Base-by-base conservation (phyloP, 2,329 filamentous ascomycete species). In the Parastagonospora avenae region DNA sequence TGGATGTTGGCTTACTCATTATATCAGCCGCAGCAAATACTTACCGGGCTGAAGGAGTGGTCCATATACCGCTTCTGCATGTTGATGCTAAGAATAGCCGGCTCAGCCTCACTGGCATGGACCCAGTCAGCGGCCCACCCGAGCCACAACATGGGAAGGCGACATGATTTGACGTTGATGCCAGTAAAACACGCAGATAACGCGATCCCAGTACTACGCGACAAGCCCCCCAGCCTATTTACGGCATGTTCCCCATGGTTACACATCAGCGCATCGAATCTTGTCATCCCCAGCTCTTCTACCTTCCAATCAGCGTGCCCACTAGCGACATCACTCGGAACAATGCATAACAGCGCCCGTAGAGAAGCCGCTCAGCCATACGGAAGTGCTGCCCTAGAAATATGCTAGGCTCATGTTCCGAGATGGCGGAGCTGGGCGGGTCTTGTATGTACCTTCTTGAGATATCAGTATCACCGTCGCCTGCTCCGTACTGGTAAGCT, bases 1-100 rank as follows among this genome's bases (percentile, higher is more conserved):
- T 29, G 24, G 15, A 33, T 12, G 30, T 31, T 42, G 30, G 45
- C 52, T 54, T 52, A 50, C 44, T 46, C 43, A 43, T 40, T 36
- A 32, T 28, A 39, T 40, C 28, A 47, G 35, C 44, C 37, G 43
- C 31, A 57, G 48, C 11, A 28, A 31, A 33, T n/a, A 31, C 42
- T 48, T 47, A 46, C 16, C 39, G 11, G 44, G 46, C 43, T 24
- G 35, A 31, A 54, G 48, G 36, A 47, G 49, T 56, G 48, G 53
- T 5, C 19, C 19, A 33, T 33, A 4, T 33, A 48, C 40, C 43
- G 30, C 33, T 28, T 40, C 33, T 42, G 27, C 33, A 31, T 37
- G 8, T 33, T 35, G 50, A 11, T 62, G 29, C 59, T 60, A 64
- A 59, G 47, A 54, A 60, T 64, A 64, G 38, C 49, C 27, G 28